Base-by-base conservation (phyloP, 805 yeast genomes). In the Isabelozyma heimii region DNA sequence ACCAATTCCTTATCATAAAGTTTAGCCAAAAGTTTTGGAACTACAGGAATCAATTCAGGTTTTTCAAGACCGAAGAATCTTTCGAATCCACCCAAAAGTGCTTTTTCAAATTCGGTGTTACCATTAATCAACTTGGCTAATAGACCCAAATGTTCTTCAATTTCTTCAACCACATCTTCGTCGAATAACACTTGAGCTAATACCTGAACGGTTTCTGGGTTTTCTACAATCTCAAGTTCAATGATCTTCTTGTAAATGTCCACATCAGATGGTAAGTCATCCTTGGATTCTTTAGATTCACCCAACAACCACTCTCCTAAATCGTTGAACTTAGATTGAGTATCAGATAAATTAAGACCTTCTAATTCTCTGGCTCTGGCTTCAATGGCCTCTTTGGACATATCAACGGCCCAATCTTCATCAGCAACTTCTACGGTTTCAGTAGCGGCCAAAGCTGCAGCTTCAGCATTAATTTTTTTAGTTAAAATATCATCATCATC, bases 341-440 rank as follows among this genome's bases (percentile, higher is more conserved):
- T 70, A 43, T 72, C 81, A 51, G 67, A 70, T 50, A 79, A 66
- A 40, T 72, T 60, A 50, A 81, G 73, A 20, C 84, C 90, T 70
- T 90, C 96, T 56, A 91, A 78, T 67, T 89, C 96, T 60, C 83
- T 75, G 42, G 96, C 97, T 73, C 99, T 88, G 42, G 88, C 90
- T 65, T 87, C 85, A 55, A 92, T 89, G 50, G 98, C 98, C 73
- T 91, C 98, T 68, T 89, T 94, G 44, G 96, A 88, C 81, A 91
- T 89, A 69, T 92, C 99, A 40, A 91, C 97, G 15, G 97, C 90
- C 98, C 98, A 92, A 57, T 89, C 96, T 58, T 89, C 97, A 65
- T 91, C 97, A 55, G 85, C 84, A 47, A 88, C 87, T 52, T 80
- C 84, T 51, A 82, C 80, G 44, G 80, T 80, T 20, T 56, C 57